phyloP scores from a whole-genome alignment of 371 early-diverging fungal genomes.

The Chytridium lagenaria region DNA sequence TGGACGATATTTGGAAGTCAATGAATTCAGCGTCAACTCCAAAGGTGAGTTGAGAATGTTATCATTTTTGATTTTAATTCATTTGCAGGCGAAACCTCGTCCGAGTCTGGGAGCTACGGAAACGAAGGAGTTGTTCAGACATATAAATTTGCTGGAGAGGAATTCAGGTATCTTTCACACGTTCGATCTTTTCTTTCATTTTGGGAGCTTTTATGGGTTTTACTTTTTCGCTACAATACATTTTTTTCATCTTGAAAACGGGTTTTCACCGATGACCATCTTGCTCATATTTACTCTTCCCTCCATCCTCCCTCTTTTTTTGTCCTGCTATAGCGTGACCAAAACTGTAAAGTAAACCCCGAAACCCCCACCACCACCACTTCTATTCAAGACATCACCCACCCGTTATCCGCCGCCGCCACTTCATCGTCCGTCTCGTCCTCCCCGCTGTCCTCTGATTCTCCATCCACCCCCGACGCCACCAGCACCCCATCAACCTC shows the following conservation, averaged over 20 bases:
- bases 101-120: not conserved
- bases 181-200: not conserved
- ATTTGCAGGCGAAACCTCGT: not conserved
- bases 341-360: not conserved
- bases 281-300: too few species aligned
- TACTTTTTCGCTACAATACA: too few species aligned
- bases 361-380: not conserved
- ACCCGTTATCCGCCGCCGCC: not conserved
- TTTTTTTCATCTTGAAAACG: too few species aligned
- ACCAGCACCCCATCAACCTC: not conserved
- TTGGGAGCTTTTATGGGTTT: not conserved
- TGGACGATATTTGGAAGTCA: slow-evolving; percentile 17
- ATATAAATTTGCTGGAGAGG: slow-evolving; percentile 25
- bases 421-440: not conserved
- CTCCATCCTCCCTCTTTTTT: too few species aligned
- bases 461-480: not conserved
- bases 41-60: not conserved
- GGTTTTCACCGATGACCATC: too few species aligned
- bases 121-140: not conserved
- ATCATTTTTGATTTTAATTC: not conserved
- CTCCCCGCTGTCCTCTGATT: not conserved
- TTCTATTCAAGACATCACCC: not conserved
- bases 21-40: not conserved
- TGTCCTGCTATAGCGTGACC: not conserved
- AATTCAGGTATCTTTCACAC: slow-evolving; percentile 8